Percentiles rank a stretch among this genome's conserved stretches.
Evolutionary conservation across 1,139 yeast genomes (phyloP).

Genomic region (Wickerhamiella pararugosa): DNA sequence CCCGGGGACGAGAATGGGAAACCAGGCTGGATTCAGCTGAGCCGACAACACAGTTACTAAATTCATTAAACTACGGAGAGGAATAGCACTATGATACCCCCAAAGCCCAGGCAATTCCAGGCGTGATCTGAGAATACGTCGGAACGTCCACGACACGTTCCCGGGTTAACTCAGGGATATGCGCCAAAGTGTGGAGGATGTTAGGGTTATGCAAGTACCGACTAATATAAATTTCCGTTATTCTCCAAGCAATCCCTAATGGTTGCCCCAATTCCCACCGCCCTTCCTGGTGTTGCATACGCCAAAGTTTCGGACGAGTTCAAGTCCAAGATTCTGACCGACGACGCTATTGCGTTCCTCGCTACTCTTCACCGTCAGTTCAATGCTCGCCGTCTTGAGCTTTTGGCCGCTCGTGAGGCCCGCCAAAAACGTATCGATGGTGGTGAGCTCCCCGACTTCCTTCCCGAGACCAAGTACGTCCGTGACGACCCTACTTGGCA

Average conservation of each 20-base stretch:
- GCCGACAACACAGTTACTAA: too few relatives aligned
- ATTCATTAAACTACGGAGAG: too few relatives aligned
- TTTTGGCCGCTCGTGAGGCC: conserved; percentile 43
- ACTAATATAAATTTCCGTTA: background rate
- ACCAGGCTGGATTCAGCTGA: too few relatives aligned
- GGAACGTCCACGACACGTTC: conserved; percentile 5
- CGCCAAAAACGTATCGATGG: conserved; percentile 49
- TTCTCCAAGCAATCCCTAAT: conserved; percentile 11
- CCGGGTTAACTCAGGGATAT: conserved; percentile 5
- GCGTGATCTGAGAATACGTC: background rate
- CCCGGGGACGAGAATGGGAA: too few relatives aligned
- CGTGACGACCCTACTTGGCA: conserved; percentile 67
- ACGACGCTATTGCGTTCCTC: conserved; percentile 56
- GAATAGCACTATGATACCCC: too few relatives aligned
- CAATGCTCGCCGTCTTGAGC: conserved; percentile 42
- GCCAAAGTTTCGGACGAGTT: conserved; percentile 16
- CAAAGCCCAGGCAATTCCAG: background rate
- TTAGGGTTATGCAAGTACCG: conserved; percentile 2
- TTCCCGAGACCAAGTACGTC: conserved; percentile 55
- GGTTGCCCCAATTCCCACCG: conserved; percentile 23
- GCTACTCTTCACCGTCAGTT: conserved; percentile 64
- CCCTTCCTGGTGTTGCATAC: conserved; percentile 21
- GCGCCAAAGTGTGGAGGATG: conserved; percentile 8
- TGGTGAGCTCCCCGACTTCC: conserved; percentile 57
- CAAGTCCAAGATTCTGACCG: conserved; percentile 33